Evolutionary conservation across 768 basidiomycete genomes (phyloP).

Genomic region (Punctularia strigosozonata): DNA sequence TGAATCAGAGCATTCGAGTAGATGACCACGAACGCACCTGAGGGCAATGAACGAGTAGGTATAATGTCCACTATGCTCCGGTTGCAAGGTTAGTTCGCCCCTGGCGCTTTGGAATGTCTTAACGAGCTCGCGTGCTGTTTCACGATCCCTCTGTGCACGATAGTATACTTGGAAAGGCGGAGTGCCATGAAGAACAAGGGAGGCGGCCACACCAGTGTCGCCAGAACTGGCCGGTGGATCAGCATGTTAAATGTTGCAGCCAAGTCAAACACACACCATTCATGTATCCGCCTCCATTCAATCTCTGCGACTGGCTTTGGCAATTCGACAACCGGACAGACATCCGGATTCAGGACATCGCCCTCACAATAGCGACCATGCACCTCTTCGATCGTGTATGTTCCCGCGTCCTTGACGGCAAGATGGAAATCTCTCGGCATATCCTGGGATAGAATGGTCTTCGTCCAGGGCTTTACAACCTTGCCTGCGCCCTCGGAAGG

Average conservation of each 20-base stretch:
- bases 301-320: slow-evolving; percentile 77
- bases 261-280: too few relatives aligned
- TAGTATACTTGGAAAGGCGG: slow-evolving; percentile 85
- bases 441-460: slow-evolving; percentile 40
- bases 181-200: slow-evolving; percentile 76
- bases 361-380: slow-evolving; percentile 76
- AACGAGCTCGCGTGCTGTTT: slow-evolving; percentile 43
- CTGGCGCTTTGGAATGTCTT: slow-evolving; percentile 58
- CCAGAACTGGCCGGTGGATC: slow-evolving; percentile 78
- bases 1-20: too few relatives aligned
- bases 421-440: slow-evolving; percentile 32
- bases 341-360: slow-evolving; percentile 74
- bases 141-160: slow-evolving; percentile 57
- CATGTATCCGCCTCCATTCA: slow-evolving; percentile 80
- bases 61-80: slow-evolving; percentile 84
- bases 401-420: slow-evolving; percentile 53
- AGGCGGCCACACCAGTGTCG: slow-evolving; percentile 84
- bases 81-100: slow-evolving; percentile 75
- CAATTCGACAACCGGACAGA: slow-evolving; percentile 63
- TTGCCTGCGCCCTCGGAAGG: slow-evolving; percentile 31
- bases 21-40: too few relatives aligned
- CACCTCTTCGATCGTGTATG: slow-evolving; percentile 62
- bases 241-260: too few relatives aligned
- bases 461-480: slow-evolving; percentile 41
- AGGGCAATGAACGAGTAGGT: slow-evolving; percentile 69